Evolutionary conservation across 2,329 filamentous ascomycete genomes (phyloP).

Genomic region (Venturiaceae sp.): DNA sequence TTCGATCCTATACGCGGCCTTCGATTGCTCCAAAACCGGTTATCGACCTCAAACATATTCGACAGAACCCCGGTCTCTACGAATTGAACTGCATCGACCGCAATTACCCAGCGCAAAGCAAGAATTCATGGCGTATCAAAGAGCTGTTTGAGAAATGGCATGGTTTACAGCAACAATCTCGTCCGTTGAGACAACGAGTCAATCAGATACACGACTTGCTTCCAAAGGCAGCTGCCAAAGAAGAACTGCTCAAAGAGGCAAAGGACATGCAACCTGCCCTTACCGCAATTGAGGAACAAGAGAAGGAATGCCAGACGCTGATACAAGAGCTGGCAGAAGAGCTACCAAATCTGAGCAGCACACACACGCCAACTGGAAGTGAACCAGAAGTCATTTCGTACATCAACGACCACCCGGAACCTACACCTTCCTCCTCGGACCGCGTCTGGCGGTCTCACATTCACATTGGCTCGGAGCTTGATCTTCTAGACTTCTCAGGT

Average conservation of each 20-base stretch:
- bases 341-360: slow-evolving; percentile 78
- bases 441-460: slow-evolving; percentile 65
- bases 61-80: slow-evolving; percentile 71
- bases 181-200: slow-evolving; percentile 53
- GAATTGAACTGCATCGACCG: slow-evolving; percentile 73
- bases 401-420: slow-evolving; percentile 57
- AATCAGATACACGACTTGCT: slow-evolving; percentile 52
- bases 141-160: slow-evolving; percentile 26
- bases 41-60: slow-evolving; percentile 83
- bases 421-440: slow-evolving; percentile 23
- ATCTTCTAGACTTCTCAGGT: slow-evolving; percentile 82
- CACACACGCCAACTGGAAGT: slow-evolving; percentile 61
- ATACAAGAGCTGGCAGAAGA: slow-evolving; percentile 63
- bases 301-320: slow-evolving; percentile 30
- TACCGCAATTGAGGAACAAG: slow-evolving; percentile 48
- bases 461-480: slow-evolving; percentile 75
- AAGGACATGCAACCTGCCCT: slow-evolving; percentile 55
- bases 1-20: slow-evolving; percentile 40
- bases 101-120: slow-evolving; percentile 58
- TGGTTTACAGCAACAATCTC: slow-evolving; percentile 46
- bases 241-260: slow-evolving; percentile 49
- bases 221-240: slow-evolving; percentile 25
- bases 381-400: slow-evolving; percentile 59
- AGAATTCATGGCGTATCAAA: slow-evolving; percentile 43
- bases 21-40: slow-evolving; percentile 68